Evolutionary conservation across 140 eudicot species (phyloP).

Genomic region (Stevia rebaudiana): DNA sequence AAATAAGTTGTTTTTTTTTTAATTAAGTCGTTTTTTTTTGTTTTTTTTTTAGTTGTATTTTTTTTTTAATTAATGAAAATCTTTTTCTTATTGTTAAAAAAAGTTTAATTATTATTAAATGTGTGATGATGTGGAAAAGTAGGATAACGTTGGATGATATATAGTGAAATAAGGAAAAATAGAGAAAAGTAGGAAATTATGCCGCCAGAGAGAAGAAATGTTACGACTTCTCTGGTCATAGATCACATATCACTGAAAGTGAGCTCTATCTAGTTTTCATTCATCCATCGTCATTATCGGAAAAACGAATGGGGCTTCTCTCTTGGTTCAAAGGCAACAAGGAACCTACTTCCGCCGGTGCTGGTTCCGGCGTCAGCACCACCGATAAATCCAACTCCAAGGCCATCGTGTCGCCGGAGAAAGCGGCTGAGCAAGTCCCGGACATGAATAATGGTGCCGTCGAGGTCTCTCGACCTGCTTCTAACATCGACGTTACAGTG

Average conservation of each 20-base stretch:
- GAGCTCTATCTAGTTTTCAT: background rate
- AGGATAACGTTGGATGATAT: too few relatives aligned
- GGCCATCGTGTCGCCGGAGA: background rate
- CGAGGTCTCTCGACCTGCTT: constrained; percentile 15
- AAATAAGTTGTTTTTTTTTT: too few relatives aligned
- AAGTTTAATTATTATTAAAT: too few relatives aligned
- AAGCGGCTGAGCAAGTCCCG: background rate
- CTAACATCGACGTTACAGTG: constrained; percentile 40
- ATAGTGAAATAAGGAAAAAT: too few relatives aligned
- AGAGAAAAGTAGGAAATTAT: too few relatives aligned
- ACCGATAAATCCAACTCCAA: background rate
- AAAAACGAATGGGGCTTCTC: background rate
- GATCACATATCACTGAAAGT: background rate
- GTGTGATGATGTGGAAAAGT: too few relatives aligned
- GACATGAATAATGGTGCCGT: constrained; percentile 4
- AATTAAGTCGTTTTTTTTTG: too few relatives aligned
- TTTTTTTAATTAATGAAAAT: too few relatives aligned
- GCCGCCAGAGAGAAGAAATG: too few relatives aligned
- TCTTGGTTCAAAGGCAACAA: constrained; percentile 14
- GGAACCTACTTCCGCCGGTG: background rate
- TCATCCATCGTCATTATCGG: background rate
- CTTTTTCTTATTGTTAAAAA: too few relatives aligned
- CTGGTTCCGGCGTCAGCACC: background rate
- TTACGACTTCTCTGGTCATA: too few relatives aligned
- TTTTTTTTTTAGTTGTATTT: too few relatives aligned